phyloP scores from a whole-genome alignment of 352 stramenopile genomes.

The Pythium monospermum region DNA sequence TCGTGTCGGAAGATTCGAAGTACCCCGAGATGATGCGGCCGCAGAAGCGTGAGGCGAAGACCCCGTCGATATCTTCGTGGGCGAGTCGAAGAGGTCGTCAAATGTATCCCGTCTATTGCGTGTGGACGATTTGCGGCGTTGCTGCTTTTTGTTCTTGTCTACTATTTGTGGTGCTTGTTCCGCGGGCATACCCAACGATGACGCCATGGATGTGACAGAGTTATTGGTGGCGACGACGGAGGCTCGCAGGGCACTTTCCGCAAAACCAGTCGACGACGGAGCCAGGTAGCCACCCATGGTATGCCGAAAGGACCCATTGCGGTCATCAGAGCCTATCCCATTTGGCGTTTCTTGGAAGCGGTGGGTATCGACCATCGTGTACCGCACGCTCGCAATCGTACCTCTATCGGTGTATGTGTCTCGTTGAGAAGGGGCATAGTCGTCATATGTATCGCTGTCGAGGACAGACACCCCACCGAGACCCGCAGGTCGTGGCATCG shows the following conservation, averaged over 20 bases:
- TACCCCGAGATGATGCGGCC: not conserved
- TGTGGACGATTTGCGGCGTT: slow-evolving; percentile 2
- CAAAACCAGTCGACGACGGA: slow-evolving; percentile 4
- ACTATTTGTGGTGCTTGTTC: not conserved
- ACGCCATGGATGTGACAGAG: no score
- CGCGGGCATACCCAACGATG: no score
- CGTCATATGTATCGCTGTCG: no score
- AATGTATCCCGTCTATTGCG: slow-evolving; percentile 59
- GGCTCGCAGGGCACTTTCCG: slow-evolving; percentile 11
- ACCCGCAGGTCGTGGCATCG: no score
- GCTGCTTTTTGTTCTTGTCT: not conserved
- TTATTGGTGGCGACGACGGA: slow-evolving; percentile 4
- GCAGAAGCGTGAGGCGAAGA: no score
- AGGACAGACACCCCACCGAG: no score
- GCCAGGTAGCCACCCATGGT: slow-evolving; percentile 27
- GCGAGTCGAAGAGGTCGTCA: slow-evolving; percentile 71
- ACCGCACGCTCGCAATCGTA: no score
- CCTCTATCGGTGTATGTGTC: no score
- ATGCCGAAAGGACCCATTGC: slow-evolving; percentile 24
- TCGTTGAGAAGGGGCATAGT: no score
- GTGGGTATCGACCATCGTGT: slow-evolving; percentile 23
- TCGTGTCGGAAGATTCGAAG: not conserved
- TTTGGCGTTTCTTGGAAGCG: not conserved
- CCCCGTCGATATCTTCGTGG: slow-evolving; percentile 20
- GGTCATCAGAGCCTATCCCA: not conserved